phyloP scores from a whole-genome alignment of 306 rosid genomes.

The Castanospermum australe region DNA sequence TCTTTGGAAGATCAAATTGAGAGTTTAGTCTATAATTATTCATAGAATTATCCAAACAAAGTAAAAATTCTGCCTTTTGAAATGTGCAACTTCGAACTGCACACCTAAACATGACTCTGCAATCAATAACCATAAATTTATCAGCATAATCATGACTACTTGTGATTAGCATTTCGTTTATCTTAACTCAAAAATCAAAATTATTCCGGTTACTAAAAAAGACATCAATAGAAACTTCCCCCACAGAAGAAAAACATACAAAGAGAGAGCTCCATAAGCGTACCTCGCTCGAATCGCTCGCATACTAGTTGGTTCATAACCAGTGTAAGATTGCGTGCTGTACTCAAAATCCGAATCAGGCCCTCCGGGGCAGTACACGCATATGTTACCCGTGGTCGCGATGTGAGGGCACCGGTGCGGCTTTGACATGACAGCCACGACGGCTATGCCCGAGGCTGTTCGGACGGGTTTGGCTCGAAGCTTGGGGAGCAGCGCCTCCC shows the following conservation, averaged over 20 bases:
- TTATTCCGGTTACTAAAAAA: not conserved
- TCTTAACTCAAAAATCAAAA: not conserved
- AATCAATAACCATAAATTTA: not conserved
- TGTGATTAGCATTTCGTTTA: not conserved
- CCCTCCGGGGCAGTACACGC: slow-evolving; percentile 96
- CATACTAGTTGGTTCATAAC: slow-evolving; percentile 99
- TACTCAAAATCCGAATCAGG: slow-evolving; percentile 98
- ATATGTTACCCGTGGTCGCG: slow-evolving; percentile 91
- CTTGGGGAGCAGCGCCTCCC: slow-evolving; percentile 82
- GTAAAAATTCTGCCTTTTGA: too few species aligned
- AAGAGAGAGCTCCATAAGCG: not conserved
- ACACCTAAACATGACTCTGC: not conserved
- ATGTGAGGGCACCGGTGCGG: slow-evolving; percentile 98
- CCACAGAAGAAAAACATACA: not conserved
- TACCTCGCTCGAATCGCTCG: slow-evolving; percentile 98
- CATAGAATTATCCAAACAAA: too few species aligned
- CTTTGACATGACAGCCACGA: slow-evolving; percentile 97
- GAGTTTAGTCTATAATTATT: too few species aligned
- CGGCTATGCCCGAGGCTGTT: slow-evolving; percentile 95
- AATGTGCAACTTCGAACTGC: not conserved
- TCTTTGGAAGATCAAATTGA: too few species aligned
- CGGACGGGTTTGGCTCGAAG: slow-evolving; percentile 97
- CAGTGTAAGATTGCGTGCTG: slow-evolving; percentile 96
- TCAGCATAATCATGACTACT: not conserved
- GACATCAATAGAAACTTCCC: not conserved